Conservation (phyloP, 306 rosid genomes). For the Cucumis cinereus region DNA sequence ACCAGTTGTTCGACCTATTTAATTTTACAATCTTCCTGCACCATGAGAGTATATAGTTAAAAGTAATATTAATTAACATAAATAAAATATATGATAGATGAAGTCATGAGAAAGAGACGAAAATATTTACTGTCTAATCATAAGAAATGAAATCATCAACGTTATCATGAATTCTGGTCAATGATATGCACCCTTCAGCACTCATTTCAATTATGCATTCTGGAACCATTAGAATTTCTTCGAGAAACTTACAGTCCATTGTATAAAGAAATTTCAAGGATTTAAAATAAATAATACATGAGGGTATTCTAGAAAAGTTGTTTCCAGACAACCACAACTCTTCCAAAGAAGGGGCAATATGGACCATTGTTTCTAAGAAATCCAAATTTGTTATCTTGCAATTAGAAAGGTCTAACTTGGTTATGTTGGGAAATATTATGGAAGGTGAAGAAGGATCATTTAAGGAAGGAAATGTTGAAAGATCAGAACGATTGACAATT, state of each 20-base stretch:
- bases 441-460: neutral
- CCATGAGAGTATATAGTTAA: neutral
- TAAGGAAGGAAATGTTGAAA: neutral
- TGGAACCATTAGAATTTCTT: neutral
- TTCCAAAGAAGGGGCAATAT: neutral
- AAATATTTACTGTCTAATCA: neutral
- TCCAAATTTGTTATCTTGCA: neutral
- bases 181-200: neutral
- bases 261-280: neutral
- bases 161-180: neutral
- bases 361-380: neutral
- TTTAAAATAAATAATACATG: neutral
- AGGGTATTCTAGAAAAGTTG: neutral
- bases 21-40: neutral
- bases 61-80: no score
- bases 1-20: neutral
- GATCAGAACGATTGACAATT: fast-evolving
- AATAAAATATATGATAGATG: no score
- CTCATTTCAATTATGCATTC: neutral
- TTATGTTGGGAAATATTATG: neutral
- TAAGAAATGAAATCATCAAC: neutral
- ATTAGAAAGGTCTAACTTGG: fast-evolving
- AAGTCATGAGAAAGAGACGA: neutral
- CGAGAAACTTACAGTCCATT: neutral
- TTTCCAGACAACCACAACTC: neutral